Evolutionary conservation across 768 basidiomycete genomes (phyloP).

Genomic region (Exidia glandulosa): DNA sequence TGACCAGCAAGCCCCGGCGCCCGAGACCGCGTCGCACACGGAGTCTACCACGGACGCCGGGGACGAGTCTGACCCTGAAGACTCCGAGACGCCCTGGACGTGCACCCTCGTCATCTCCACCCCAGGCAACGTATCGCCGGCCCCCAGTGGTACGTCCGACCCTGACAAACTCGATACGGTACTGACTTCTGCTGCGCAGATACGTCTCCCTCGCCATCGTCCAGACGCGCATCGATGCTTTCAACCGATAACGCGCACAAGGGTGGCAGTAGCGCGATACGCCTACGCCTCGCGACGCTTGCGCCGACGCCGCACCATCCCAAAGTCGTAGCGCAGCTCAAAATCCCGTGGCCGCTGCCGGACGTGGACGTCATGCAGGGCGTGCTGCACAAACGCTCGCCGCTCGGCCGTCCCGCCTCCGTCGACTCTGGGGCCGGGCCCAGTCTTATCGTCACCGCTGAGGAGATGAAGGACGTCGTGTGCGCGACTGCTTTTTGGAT

Average conservation of each 20-base stretch:
- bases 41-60: conserved; percentile 24
- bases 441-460: conserved; percentile 60
- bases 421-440: conserved; percentile 5
- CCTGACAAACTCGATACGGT: not conserved
- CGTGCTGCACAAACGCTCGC: conserved; percentile 35
- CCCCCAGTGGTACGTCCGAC: not conserved
- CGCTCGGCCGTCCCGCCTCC: conserved; percentile 2
- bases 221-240: not conserved
- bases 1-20: not conserved
- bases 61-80: conserved; percentile 88
- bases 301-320: conserved; percentile 93
- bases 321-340: conserved; percentile 83
- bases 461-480: conserved; percentile 89
- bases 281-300: conserved; percentile 69
- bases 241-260: not conserved
- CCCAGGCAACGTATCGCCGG: not conserved
- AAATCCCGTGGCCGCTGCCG: conserved; percentile 81
- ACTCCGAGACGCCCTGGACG: conserved; percentile 93
- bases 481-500: conserved; percentile 85
- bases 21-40: not conserved
- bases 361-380: conserved; percentile 64
- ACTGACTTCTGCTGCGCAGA: not conserved
- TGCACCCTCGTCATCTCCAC: conserved; percentile 56
- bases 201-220: not conserved
- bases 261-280: not conserved